These are phyloP conservation scores for Ulmus americana DNA, from an alignment of 331 rosid species.

Conservation along the genomic window DNA sequence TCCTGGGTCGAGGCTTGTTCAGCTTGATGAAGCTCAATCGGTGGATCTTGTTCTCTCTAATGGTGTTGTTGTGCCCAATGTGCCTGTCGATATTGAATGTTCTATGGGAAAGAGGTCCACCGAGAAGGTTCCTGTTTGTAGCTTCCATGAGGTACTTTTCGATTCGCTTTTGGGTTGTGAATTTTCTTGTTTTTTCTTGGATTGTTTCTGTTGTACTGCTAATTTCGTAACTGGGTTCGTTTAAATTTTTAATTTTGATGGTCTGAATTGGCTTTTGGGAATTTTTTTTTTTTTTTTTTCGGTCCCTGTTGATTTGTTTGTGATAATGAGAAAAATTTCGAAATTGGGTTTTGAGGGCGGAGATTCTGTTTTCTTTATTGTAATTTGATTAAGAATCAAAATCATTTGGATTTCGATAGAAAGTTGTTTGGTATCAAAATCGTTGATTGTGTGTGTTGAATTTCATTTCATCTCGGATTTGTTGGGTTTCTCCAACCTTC, in stretches of 20 bases:
- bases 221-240: slow-evolving; percentile 7
- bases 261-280: neutral
- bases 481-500: neutral
- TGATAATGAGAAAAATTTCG: slow-evolving; percentile 15
- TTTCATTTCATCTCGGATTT: neutral
- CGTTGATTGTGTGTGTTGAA: neutral
- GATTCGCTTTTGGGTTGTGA: slow-evolving; percentile 19
- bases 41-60: slow-evolving; percentile 55
- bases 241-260: slow-evolving; percentile 11
- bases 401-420: neutral
- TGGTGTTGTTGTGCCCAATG: slow-evolving; percentile 52
- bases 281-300: neutral
- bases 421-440: neutral
- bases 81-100: slow-evolving; percentile 56
- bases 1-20: slow-evolving; percentile 84
- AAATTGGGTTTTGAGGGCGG: slow-evolving; percentile 16
- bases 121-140: slow-evolving; percentile 46
- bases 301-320: slow-evolving; percentile 7
- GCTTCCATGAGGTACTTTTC: slow-evolving; percentile 63
- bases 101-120: slow-evolving; percentile 32
- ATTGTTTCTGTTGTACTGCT: slow-evolving; percentile 17
- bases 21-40: slow-evolving; percentile 43
- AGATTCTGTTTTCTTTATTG: neutral
- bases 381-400: slow-evolving; percentile 3
- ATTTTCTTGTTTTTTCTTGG: slow-evolving; percentile 17